A percentile compares a stretch with the other conserved stretches of the same genome.
Evolutionary conservation across 345 rosid genomes (phyloP).

Genomic region (Luvunga scandens): DNA sequence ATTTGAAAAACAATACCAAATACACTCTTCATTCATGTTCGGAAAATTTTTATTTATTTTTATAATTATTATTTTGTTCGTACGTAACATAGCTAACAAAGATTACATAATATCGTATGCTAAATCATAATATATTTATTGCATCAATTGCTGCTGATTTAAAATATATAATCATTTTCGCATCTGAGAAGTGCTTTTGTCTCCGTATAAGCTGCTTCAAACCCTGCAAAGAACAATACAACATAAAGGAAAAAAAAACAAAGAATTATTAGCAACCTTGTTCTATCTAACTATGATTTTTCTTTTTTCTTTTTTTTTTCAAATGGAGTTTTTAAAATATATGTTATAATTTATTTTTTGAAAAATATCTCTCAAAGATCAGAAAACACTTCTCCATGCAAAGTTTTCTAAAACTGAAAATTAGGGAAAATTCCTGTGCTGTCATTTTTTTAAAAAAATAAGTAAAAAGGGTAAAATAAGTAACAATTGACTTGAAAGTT

Average conservation of each 20-base stretch:
- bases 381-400: too few species aligned
- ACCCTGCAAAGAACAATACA: neutral
- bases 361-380: neutral
- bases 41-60: too few species aligned
- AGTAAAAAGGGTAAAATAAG: too few species aligned
- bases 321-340: too few species aligned
- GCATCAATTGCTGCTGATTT: neutral
- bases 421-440: too few species aligned
- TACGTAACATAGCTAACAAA: neutral
- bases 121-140: neutral
- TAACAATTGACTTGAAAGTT: too few species aligned
- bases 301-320: too few species aligned
- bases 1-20: too few species aligned
- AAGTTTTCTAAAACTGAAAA: too few species aligned
- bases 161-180: neutral
- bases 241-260: neutral
- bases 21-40: too few species aligned
- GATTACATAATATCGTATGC: neutral
- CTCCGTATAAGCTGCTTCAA: neutral
- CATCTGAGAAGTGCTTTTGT: neutral
- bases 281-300: neutral
- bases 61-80: neutral
- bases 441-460: too few species aligned
- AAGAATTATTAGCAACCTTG: neutral
- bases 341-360: neutral